These are phyloP conservation scores for Pterocarpus macrocarpus DNA, from an alignment of 306 rosid genomes.

Conservation along the genomic window DNA sequence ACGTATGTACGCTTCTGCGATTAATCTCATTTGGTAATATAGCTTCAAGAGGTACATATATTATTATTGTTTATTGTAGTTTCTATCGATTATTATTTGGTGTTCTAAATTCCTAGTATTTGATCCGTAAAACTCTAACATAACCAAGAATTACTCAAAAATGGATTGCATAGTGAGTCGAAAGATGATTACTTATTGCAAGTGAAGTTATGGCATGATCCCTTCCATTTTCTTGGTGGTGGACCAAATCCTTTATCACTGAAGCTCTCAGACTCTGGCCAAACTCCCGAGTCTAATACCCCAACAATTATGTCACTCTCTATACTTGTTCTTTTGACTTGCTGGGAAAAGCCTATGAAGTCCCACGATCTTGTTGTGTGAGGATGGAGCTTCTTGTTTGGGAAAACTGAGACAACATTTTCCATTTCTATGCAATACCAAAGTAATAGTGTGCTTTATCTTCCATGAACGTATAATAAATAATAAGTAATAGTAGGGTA, in stretches of 20 bases:
- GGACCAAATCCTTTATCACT: conserved; percentile 57
- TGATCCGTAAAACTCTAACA: too few relatives aligned
- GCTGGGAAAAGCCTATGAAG: conserved; percentile 47
- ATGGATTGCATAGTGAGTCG: too few relatives aligned
- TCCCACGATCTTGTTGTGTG: conserved; percentile 67
- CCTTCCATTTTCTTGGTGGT: conserved; percentile 62
- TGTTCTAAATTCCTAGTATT: too few relatives aligned
- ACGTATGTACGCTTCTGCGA: too few relatives aligned
- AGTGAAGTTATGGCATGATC: conserved; percentile 53
- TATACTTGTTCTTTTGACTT: background rate
- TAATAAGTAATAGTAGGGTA: background rate
- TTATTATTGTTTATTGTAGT: too few relatives aligned
- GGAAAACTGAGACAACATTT: conserved; percentile 52
- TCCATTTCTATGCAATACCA: conserved; percentile 46
- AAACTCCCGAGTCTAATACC: conserved; percentile 54
- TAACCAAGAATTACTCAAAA: too few relatives aligned
- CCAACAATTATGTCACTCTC: conserved; percentile 57
- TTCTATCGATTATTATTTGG: too few relatives aligned
- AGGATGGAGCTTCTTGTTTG: background rate
- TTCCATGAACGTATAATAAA: background rate
- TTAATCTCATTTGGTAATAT: too few relatives aligned
- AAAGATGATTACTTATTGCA: conserved; percentile 58
- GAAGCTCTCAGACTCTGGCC: conserved; percentile 62
- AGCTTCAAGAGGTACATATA: too few relatives aligned
- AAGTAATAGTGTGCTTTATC: background rate